Conservation (phyloP, 2,329 filamentous ascomycete genomes). For the Aspergillus amoenus region DNA sequence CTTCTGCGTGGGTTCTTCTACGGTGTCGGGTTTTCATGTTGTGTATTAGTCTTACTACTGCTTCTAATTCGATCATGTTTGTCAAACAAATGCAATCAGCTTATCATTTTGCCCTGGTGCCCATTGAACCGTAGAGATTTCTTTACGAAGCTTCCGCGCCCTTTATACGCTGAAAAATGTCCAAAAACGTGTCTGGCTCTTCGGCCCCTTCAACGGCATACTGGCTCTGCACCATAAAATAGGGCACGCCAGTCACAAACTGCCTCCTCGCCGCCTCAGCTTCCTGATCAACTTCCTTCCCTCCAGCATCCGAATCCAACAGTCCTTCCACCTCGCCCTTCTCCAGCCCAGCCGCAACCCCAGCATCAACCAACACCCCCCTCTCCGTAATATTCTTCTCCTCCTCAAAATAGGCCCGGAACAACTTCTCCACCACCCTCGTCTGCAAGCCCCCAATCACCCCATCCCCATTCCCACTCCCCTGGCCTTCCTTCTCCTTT, state of each 20-base stretch:
- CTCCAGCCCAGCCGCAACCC: slow-evolving; percentile 55
- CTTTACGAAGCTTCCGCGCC: slow-evolving; percentile 22
- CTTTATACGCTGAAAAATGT: slow-evolving; percentile 64
- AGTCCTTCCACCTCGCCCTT: slow-evolving; percentile 54
- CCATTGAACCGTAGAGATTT: background rate
- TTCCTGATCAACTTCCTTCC: slow-evolving; percentile 58
- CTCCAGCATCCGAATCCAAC: slow-evolving; percentile 56
- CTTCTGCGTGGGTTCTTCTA: background rate
- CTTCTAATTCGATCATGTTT: background rate
- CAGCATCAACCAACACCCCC: slow-evolving; percentile 54
- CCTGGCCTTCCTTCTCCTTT: slow-evolving; percentile 37
- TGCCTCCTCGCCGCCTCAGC: slow-evolving; percentile 53
- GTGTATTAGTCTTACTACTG: background rate
- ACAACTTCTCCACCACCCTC: slow-evolving; percentile 61
- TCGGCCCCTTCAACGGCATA: slow-evolving; percentile 71
- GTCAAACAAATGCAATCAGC: background rate
- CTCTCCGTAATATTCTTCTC: slow-evolving; percentile 63
- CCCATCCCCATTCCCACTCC: slow-evolving; percentile 22
- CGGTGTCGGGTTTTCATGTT: background rate
- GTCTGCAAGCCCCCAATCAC: slow-evolving; percentile 54
- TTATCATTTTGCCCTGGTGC: background rate
- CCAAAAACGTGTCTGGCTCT: slow-evolving; percentile 65
- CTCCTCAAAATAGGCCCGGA: slow-evolving; percentile 65
- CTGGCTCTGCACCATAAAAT: slow-evolving; percentile 69
- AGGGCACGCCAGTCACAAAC: slow-evolving; percentile 68